Conservation (phyloP, 192 early-diverging fungal species). For the Mortierella antarctica region DNA sequence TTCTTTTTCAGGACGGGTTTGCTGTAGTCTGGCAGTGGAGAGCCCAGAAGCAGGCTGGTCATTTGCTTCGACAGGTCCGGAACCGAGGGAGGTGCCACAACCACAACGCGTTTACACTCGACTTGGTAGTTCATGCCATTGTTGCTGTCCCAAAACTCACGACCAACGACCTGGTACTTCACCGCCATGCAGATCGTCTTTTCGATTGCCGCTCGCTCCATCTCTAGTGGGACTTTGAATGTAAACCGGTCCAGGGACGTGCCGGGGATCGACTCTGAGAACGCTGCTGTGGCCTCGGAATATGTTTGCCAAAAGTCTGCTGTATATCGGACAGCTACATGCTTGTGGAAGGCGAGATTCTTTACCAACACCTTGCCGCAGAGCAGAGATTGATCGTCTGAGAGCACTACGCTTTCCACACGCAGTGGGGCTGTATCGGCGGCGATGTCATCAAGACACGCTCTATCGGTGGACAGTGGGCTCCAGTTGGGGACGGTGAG, state of each 20-base stretch:
- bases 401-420: constrained; percentile 65
- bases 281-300: constrained; percentile 73
- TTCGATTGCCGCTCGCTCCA: constrained; percentile 56
- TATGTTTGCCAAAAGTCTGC: constrained; percentile 84
- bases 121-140: constrained; percentile 85
- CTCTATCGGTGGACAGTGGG: constrained; percentile 9
- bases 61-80: constrained; percentile 47
- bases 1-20: constrained; percentile 48
- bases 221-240: constrained; percentile 64
- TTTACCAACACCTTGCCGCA: constrained; percentile 79
- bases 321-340: constrained; percentile 81
- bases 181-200: constrained; percentile 63
- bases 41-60: constrained; percentile 28
- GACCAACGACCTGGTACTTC: constrained; percentile 75
- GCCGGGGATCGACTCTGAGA: constrained; percentile 63
- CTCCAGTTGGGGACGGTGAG: constrained; percentile 53
- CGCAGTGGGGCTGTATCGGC: constrained; percentile 24
- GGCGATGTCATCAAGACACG: constrained; percentile 55
- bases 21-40: constrained; percentile 35
- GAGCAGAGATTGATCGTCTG: constrained; percentile 63
- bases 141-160: constrained; percentile 97
- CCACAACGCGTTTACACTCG: constrained; percentile 51
- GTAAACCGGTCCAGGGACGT: constrained; percentile 74
- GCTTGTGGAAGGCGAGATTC: constrained; percentile 91
- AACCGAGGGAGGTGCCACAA: neutral